These are phyloP conservation scores for Russula lepida DNA, from an alignment of 768 basidiomycete genomes.

Conservation along the genomic window DNA sequence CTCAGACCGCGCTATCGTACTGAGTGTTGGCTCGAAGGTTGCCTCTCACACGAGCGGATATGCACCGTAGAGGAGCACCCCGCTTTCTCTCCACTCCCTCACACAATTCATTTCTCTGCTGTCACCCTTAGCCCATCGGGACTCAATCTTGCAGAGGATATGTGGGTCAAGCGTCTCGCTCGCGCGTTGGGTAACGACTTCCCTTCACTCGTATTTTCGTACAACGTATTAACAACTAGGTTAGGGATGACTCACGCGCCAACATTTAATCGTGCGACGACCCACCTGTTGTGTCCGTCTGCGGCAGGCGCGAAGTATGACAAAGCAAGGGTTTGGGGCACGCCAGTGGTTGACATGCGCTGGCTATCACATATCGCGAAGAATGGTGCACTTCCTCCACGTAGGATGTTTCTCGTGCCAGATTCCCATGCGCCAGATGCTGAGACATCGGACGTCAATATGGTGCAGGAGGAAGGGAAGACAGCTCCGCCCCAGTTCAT, in stretches of 20 bases:
- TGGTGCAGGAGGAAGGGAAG: background rate
- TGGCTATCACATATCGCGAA: conserved; percentile 61
- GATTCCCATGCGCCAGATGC: background rate
- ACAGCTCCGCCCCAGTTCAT: background rate
- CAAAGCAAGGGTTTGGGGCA: conserved; percentile 72
- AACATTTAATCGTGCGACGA: conserved; percentile 58
- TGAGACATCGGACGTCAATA: conserved; percentile 23
- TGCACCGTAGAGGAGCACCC: conserved; percentile 59
- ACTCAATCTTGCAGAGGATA: conserved; percentile 58
- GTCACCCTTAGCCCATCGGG: conserved; percentile 68
- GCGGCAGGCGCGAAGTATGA: conserved; percentile 65
- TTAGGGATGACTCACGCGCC: conserved; percentile 48
- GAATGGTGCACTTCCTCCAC: conserved; percentile 40
- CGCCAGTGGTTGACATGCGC: conserved; percentile 57
- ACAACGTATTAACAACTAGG: background rate
- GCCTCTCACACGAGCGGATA: conserved; percentile 67
- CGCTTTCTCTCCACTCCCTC: conserved; percentile 57
- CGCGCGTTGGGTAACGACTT: conserved; percentile 51
- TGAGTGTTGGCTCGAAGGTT: conserved; percentile 91
- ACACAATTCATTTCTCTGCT: conserved; percentile 51
- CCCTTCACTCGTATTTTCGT: background rate
- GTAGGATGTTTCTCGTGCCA: conserved; percentile 28
- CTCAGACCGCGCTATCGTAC: conserved; percentile 61
- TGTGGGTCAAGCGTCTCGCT: conserved; percentile 56
- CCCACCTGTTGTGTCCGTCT: conserved; percentile 75